A percentile compares a stretch with the other conserved stretches of the same genome.
Evolutionary conservation across 139 green algal species (phyloP).

Genomic region (Chlorella sorokiniana): DNA sequence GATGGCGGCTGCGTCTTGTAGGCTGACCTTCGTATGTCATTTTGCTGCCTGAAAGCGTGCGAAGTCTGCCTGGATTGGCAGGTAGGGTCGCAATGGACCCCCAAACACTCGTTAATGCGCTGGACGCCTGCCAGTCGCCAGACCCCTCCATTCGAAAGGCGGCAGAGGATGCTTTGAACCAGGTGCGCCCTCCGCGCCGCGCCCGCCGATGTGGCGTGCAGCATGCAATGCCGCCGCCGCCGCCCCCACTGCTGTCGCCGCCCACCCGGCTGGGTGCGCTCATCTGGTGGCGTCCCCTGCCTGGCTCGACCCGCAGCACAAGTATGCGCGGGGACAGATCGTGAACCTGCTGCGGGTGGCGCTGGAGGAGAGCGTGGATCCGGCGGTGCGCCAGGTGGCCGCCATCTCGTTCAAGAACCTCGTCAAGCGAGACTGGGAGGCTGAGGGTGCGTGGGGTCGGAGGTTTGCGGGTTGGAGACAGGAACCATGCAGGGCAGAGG

Average conservation of each 20-base stretch:
- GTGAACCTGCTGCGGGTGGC: conserved; percentile 84
- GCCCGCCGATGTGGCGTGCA: neutral
- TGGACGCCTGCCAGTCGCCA: conserved; percentile 63
- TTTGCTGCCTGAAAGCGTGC: too few species aligned
- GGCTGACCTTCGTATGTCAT: too few species aligned
- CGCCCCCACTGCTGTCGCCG: neutral
- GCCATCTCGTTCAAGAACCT: conserved; percentile 96
- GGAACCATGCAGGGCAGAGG: too few species aligned
- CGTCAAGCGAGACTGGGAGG: conserved; percentile 82
- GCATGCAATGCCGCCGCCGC: neutral
- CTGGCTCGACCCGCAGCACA: conserved; percentile 53
- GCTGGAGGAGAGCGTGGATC: conserved; percentile 70
- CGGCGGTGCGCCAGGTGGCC: conserved; percentile 82
- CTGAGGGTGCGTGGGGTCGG: conserved; percentile 26
- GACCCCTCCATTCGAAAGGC: conserved; percentile 63
- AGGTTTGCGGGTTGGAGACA: too few species aligned
- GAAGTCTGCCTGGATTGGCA: too few species aligned
- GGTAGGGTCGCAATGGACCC: conserved; percentile 70
- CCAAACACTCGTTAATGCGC: conserved; percentile 60
- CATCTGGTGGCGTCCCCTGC: neutral
- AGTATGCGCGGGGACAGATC: conserved; percentile 66
- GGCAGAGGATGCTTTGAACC: conserved; percentile 74
- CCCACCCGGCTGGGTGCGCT: neutral
- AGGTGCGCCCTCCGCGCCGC: conserved; percentile 49
- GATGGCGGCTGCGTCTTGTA: too few species aligned